Percentiles rank a stretch among this genome's conserved stretches.
Conservation (phyloP, 331 rosid species). For the Quercus phellos region DNA sequence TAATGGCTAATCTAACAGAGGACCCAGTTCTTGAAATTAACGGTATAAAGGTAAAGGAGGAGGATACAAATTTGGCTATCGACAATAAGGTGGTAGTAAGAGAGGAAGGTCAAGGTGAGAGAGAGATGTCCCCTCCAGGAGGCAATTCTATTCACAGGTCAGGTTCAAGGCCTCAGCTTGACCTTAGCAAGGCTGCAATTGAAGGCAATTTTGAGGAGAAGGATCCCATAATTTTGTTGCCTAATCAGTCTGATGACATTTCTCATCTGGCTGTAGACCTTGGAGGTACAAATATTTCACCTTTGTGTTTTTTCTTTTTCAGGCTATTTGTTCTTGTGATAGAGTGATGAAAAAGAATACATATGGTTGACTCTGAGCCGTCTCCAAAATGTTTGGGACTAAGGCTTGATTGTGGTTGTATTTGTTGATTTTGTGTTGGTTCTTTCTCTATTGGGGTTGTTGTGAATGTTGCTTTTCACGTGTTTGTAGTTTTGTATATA, state of each 20-base stretch:
- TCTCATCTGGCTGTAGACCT: conserved; percentile 82
- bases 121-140: conserved; percentile 49
- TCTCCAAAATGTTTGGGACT: no score
- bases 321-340: not conserved
- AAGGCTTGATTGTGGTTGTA: not conserved
- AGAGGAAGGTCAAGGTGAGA: conserved; percentile 37
- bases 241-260: conserved; percentile 81
- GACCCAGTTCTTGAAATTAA: conserved; percentile 29
- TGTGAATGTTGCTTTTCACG: no score
- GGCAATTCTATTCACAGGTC: conserved; percentile 69
- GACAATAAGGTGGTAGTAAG: conserved; percentile 3
- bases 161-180: conserved; percentile 76
- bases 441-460: no score
- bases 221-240: conserved; percentile 74
- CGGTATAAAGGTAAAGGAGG: conserved; percentile 27
- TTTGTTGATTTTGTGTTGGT: not conserved
- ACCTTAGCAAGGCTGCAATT: conserved; percentile 86
- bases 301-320: not conserved
- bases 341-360: not conserved
- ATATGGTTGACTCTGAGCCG: no score
- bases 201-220: conserved; percentile 66
- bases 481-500: not conserved
- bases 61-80: conserved; percentile 18
- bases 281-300: conserved; percentile 50
- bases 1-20: conserved; percentile 52